Evolutionary conservation across 768 basidiomycete genomes (phyloP), one percentile per base, ranked within the genome.

Genomic region (Postia placenta): DNA sequence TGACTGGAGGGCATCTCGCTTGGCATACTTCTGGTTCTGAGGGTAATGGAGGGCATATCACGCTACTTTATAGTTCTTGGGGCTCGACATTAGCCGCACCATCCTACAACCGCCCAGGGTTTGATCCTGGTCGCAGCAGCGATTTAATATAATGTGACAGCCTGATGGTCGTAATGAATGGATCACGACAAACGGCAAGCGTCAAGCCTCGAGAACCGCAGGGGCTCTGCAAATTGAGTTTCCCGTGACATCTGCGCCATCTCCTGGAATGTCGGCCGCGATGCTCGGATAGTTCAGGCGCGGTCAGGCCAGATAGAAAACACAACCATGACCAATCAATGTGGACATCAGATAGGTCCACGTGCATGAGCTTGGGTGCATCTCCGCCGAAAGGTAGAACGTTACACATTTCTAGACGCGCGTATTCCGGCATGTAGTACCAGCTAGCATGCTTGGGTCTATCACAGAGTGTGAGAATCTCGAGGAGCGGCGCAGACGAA

Each of bases 301-400:
- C 72, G 22, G 54, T 59, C 25, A 88, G 66, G 15, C 69, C 71
- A 14, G 57, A 51, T 19, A 84, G 67, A 54, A 78, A 70, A 7
- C 9, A 33, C 7, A 72, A 67, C 27, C 69, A 66, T 25, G 73
- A 68, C 87, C 87, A 89, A 48, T 81, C 74, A 27, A 88, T 62
- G 52, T 85, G 85, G 3, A 87, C 80, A 33, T 83, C 85, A 79
- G 81, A 85, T 22, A 89, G 67, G 6, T 68, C 67, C 27, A 79
- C 63, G 4, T 65, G 57, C 17, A 61, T 66, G 12, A 89, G 67
- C 7, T 67, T 71, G 1, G 87, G 87, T 5, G 67, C 64, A 15
- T 72, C 72, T 22, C 74, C 72, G 2, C 76, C 72, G 47, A 78
- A 70, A 56, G 87, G 81, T 14, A 78, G 70, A 9, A 72, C 64